Evolutionary conservation across 2,329 filamentous ascomycete genomes (phyloP).

Genomic region (Fusarium devonianum): DNA sequence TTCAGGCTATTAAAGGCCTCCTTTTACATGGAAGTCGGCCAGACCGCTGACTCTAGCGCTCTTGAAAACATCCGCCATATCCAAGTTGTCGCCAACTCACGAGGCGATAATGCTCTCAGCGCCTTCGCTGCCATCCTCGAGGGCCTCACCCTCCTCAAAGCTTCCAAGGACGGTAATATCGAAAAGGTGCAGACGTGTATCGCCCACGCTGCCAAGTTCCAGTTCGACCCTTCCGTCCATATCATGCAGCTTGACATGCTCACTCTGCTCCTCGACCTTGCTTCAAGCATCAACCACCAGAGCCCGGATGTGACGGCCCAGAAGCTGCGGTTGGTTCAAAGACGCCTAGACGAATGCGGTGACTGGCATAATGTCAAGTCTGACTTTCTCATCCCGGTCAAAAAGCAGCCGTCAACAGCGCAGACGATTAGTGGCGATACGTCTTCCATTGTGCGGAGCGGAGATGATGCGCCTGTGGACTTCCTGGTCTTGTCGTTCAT

Average conservation of each 20-base stretch:
- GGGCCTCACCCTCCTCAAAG: slow-evolving; percentile 72
- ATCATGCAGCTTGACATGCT: slow-evolving; percentile 73
- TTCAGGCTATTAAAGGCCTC: slow-evolving; percentile 78
- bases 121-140: slow-evolving; percentile 73
- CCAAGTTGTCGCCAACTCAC: slow-evolving; percentile 62
- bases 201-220: slow-evolving; percentile 75
- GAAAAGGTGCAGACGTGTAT: slow-evolving; percentile 76
- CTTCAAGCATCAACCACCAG: slow-evolving; percentile 71
- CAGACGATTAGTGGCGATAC: slow-evolving; percentile 66
- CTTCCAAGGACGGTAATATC: slow-evolving; percentile 68
- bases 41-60: slow-evolving; percentile 66
- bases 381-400: slow-evolving; percentile 63
- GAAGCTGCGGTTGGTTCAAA: slow-evolving; percentile 70
- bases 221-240: slow-evolving; percentile 66
- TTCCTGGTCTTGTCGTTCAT: slow-evolving; percentile 67
- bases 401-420: slow-evolving; percentile 55
- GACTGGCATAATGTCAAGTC: slow-evolving; percentile 57
- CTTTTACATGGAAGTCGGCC: slow-evolving; percentile 68
- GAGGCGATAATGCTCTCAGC: slow-evolving; percentile 69
- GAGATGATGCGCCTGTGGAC: slow-evolving; percentile 56
- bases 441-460: slow-evolving; percentile 59
- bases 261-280: slow-evolving; percentile 72
- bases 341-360: slow-evolving; percentile 64
- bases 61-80: slow-evolving; percentile 75
- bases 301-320: slow-evolving; percentile 61